Base-by-base conservation (phyloP, 2,329 filamentous ascomycete genomes). In the Pyrenophora teres region DNA sequence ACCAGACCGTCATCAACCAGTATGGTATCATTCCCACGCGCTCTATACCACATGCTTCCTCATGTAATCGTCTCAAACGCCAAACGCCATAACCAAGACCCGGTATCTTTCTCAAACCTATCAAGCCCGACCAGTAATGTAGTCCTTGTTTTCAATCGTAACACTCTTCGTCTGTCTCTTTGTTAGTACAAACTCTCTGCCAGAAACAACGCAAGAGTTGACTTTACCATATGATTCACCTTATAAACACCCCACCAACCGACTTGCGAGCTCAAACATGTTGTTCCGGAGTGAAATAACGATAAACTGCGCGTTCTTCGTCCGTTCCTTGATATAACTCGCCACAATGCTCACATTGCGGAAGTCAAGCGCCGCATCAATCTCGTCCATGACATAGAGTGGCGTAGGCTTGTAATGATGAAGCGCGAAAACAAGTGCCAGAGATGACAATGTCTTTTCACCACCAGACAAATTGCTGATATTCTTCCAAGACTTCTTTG, bases 401-500 rank as follows among this genome's bases (percentile, higher is more conserved):
- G 94, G 94, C 56, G 94, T 99, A 8, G 94, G 94, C 78, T 96
- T 96, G 76, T 97, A 99, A 72, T 97, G 93, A 75, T 99, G 94
- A 66, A 99, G 77, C 25, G 94, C 94, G 80, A 99, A 99, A n/a
- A 99, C 94, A 50, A 99, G 78, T 18, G 94, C 94, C 75, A 99
- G 77, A 75, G 88, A 93, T 62, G 89, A 94, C 56, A 99, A 78
- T 32, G 94, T 99, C 84, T 99, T 99, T 78, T 99, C 94, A 58
- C 94, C 94, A 80, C 94, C 94, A 27, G 88, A 93, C 63, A 99
- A 73, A 73, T 99, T 97, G 70, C 89, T 88, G 70, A 99, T 99
- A 72, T 97, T 99, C 83, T 97, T 99, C 95, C 95, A 99, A 69
- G 89, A 94, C 83, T 99, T 99, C 84, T 99, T 99, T 10, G 94